phyloP scores from a whole-genome alignment of 768 basidiomycete species.

The Favolaschia claudopus region DNA sequence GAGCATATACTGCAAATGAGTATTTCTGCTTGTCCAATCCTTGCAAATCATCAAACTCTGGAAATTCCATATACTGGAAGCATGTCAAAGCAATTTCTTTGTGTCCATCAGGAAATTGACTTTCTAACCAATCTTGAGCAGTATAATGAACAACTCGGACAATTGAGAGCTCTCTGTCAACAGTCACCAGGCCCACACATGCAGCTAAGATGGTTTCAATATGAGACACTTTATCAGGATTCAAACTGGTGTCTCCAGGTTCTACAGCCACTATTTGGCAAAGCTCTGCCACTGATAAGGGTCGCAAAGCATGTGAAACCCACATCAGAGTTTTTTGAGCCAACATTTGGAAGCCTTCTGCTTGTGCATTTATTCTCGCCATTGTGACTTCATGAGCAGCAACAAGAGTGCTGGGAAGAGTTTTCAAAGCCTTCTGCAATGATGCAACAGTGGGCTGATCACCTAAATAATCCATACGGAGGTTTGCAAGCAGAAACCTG shows the following conservation, averaged over 20 bases:
- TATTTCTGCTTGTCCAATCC: too few relatives aligned
- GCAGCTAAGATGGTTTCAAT: not conserved
- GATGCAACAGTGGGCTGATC: not conserved
- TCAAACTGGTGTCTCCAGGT: not conserved
- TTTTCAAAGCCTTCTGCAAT: not conserved
- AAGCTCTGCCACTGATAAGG: not conserved
- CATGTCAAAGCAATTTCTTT: too few relatives aligned
- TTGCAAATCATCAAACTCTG: too few relatives aligned
- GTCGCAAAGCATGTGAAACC: not conserved
- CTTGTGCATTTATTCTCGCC: not conserved
- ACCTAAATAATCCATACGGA: not conserved
- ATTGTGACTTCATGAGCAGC: not conserved
- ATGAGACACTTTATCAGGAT: not conserved
- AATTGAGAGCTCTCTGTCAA: not conserved
- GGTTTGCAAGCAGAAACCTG: conserved; percentile 5
- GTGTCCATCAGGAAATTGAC: too few relatives aligned
- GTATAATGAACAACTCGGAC: not conserved
- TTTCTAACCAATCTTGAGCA: not conserved
- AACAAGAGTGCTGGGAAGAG: not conserved
- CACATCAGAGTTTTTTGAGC: not conserved
- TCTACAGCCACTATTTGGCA: not conserved
- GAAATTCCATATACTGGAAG: too few relatives aligned
- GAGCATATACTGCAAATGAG: too few relatives aligned
- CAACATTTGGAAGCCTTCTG: not conserved
- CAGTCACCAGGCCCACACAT: not conserved